phyloP scores from a whole-genome alignment of 768 basidiomycete genomes.

The Multifurca ochricompacta region DNA sequence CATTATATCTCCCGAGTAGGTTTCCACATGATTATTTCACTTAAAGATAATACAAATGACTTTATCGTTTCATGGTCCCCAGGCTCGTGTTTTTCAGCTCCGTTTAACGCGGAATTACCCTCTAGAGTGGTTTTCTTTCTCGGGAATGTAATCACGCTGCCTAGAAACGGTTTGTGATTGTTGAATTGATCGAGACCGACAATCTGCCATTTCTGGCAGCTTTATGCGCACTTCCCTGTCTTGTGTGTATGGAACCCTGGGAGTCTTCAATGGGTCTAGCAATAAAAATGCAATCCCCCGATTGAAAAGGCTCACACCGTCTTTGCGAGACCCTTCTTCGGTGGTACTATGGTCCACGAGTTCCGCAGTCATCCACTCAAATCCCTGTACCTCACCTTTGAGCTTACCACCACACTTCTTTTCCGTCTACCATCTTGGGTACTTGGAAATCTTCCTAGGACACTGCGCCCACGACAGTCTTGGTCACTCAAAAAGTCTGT shows the following conservation, averaged over 20 bases:
- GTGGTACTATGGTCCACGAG: conserved; percentile 11
- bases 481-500: conserved; percentile 8
- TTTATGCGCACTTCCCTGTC: neutral
- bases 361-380: conserved; percentile 12
- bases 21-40: neutral
- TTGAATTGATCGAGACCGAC: neutral
- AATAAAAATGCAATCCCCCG: neutral
- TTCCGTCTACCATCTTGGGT: conserved; percentile 13
- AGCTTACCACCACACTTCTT: conserved; percentile 2
- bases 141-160: neutral
- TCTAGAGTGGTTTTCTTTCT: neutral
- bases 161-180: neutral
- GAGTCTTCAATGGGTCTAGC: neutral
- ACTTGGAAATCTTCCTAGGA: neutral
- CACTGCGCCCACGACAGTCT: conserved; percentile 8
- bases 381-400: conserved; percentile 10
- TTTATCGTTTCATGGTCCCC: neutral
- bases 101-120: neutral
- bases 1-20: neutral
- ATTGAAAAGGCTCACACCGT: neutral
- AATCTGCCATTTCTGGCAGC: too few species aligned
- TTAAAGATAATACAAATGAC: too few species aligned
- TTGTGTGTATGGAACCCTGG: neutral
- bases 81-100: neutral
- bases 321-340: neutral